Percentiles rank a stretch among this genome's conserved stretches.
These are phyloP conservation scores for Xylaria cubensis DNA, from an alignment of 495 filamentous ascomycete genomes.

Conservation along the genomic window DNA sequence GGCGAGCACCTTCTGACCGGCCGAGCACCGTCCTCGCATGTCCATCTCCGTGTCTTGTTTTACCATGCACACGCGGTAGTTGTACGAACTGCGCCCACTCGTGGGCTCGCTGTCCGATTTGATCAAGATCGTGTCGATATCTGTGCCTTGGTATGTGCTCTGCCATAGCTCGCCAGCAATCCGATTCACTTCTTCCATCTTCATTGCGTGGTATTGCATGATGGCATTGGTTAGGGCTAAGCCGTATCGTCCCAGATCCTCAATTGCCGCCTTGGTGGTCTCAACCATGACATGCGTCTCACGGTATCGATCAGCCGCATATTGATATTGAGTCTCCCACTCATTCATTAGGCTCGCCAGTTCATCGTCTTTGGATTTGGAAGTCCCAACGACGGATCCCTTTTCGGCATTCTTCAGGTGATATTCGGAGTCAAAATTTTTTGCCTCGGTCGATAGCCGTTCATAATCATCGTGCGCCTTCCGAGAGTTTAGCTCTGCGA, in stretches of 20 bases:
- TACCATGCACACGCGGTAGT: constrained; percentile 98
- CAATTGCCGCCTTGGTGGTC: constrained; percentile 89
- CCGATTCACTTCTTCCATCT: constrained; percentile 98
- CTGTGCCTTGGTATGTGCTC: constrained; percentile 94
- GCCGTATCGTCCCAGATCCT: constrained; percentile 83
- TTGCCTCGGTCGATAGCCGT: constrained; percentile 72
- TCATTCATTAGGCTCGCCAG: constrained; percentile 71
- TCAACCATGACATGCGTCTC: constrained; percentile 90
- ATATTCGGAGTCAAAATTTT: constrained; percentile 63
- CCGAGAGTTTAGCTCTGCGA: constrained; percentile 76
- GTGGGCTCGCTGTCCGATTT: constrained; percentile 81
- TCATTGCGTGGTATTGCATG: constrained; percentile 92
- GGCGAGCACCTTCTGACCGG: constrained; percentile 94
- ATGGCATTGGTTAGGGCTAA: constrained; percentile 90
- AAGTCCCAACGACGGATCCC: constrained; percentile 67
- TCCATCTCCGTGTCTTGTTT: constrained; percentile 98
- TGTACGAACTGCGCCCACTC: constrained; percentile 84
- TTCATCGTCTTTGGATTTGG: constrained; percentile 83
- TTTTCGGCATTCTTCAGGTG: constrained; percentile 61
- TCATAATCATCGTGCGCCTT: constrained; percentile 84
- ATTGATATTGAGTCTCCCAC: constrained; percentile 85
- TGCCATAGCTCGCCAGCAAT: constrained; percentile 97
- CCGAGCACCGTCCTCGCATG: constrained; percentile 97
- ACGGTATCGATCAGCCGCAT: constrained; percentile 81
- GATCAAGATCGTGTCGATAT: constrained; percentile 96